Evolutionary conservation across 495 filamentous ascomycete species (phyloP).

Genomic region (Aspergillus conjunctus): DNA sequence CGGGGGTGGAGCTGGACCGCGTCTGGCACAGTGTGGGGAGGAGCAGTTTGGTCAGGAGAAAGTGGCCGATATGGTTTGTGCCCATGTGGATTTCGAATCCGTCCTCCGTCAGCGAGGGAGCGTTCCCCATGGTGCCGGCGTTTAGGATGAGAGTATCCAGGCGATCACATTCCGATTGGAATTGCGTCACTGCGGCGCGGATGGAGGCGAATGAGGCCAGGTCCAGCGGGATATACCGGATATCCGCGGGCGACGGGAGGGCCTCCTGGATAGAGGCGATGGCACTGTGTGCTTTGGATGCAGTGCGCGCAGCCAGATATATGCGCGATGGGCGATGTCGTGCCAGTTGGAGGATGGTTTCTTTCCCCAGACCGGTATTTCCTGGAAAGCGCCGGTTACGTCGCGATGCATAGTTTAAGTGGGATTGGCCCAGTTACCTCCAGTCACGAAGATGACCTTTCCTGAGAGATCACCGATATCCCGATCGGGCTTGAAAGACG

Average conservation of each 20-base stretch:
- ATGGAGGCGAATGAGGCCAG: conserved; percentile 56
- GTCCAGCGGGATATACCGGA: conserved; percentile 54
- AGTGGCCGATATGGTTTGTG: conserved; percentile 72
- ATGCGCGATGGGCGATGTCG: conserved; percentile 62
- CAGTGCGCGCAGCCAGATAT: conserved; percentile 62
- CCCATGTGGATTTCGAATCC: conserved; percentile 74
- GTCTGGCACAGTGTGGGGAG: conserved; percentile 56
- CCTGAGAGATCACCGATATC: conserved; percentile 60
- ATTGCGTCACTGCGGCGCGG: conserved; percentile 47
- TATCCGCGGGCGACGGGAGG: conserved; percentile 45
- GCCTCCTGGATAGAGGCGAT: conserved; percentile 51
- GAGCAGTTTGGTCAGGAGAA: conserved; percentile 63
- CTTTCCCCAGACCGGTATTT: conserved; percentile 67
- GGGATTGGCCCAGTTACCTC: conserved; percentile 42
- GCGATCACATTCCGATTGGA: conserved; percentile 48
- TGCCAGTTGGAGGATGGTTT: conserved; percentile 62
- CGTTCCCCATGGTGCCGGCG: conserved; percentile 65
- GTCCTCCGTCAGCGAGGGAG: conserved; percentile 52
- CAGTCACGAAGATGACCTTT: conserved; percentile 65
- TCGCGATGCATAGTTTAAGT: not conserved
- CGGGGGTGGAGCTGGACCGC: conserved; percentile 37
- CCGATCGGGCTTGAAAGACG: conserved; percentile 52
- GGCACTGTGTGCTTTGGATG: conserved; percentile 52
- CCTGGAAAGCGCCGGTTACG: conserved; percentile 41
- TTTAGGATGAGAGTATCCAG: conserved; percentile 72